Evolutionary conservation across 352 stramenopile species (phyloP).

Genomic region (Phytopythium boreale): DNA sequence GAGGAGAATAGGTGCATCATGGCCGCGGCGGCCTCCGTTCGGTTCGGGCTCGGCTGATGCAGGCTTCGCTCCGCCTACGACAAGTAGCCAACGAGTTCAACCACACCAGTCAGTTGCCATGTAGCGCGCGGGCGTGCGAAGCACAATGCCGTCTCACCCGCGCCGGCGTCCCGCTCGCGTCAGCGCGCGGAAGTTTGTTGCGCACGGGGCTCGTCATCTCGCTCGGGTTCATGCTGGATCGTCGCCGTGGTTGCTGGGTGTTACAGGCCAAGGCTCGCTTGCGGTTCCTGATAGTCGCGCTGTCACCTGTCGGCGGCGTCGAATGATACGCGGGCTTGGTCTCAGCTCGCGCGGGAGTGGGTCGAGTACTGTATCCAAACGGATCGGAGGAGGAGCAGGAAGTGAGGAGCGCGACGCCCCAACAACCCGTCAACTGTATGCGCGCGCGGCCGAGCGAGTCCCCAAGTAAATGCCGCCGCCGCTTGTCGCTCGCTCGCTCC

Average conservation of each 20-base stretch:
- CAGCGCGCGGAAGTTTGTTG: conserved; percentile 12
- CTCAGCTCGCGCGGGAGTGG: neutral
- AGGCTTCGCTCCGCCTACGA: conserved; percentile 29
- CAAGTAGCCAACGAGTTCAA: neutral
- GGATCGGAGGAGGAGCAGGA: neutral
- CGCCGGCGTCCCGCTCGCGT: conserved; percentile 22
- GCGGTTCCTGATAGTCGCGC: neutral
- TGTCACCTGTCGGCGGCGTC: too few relatives aligned
- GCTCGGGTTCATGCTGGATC: conserved; percentile 22
- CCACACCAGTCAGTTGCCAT: neutral
- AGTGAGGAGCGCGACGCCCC: neutral
- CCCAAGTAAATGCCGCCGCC: neutral
- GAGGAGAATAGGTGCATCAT: conserved; percentile 80
- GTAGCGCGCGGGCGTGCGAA: neutral
- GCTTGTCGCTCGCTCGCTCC: neutral
- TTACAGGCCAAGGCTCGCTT: neutral
- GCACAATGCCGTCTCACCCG: conserved; percentile 7
- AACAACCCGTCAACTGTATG: neutral
- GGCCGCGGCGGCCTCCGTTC: conserved; percentile 66
- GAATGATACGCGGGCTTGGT: too few relatives aligned
- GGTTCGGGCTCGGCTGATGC: conserved; percentile 71
- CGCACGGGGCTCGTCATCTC: conserved; percentile 46
- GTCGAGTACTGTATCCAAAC: neutral
- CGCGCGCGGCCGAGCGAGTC: neutral
- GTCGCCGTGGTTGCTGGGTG: neutral